Evolutionary conservation across 352 stramenopile genomes (phyloP).

Genomic region (Pythium aquatile): DNA sequence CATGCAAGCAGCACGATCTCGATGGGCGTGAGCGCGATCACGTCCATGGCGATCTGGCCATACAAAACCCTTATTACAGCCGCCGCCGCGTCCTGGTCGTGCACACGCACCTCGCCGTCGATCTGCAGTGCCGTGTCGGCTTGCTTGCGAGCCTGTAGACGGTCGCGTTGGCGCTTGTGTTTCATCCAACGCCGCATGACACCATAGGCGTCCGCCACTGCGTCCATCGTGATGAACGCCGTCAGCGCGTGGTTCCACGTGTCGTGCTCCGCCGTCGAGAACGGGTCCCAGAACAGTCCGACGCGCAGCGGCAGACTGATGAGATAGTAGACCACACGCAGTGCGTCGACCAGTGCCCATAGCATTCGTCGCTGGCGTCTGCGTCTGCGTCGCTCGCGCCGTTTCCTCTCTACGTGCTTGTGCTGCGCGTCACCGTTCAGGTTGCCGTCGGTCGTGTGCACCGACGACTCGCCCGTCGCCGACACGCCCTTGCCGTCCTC

Average conservation of each 20-base stretch:
- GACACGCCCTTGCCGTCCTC: not conserved
- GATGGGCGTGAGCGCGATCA: conserved; percentile 17
- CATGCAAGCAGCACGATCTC: conserved; percentile 23
- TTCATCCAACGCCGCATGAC: conserved; percentile 8
- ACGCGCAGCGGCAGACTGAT: conserved; percentile 31
- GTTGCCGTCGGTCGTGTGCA: not conserved
- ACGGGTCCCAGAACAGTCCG: conserved; percentile 34
- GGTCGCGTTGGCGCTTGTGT: not conserved
- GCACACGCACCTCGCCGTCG: not conserved
- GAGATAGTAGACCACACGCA: conserved; percentile 26
- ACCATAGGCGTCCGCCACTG: conserved; percentile 18
- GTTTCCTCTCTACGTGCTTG: not conserved
- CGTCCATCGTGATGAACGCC: conserved; percentile 26
- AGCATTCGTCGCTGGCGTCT: conserved; percentile 6
- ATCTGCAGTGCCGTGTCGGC: not conserved
- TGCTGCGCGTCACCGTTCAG: not conserved
- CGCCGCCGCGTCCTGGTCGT: not conserved
- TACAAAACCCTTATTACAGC: not conserved
- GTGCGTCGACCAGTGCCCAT: not conserved
- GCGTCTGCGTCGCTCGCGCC: not conserved
- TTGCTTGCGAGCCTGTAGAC: not conserved
- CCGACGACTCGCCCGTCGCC: conserved; percentile 6
- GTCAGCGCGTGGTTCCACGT: conserved; percentile 24
- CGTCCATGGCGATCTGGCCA: not conserved
- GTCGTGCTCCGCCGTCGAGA: conserved; percentile 3